Conservation (phyloP, 192 early-diverging fungal genomes). For the Coemansia sp. region DNA sequence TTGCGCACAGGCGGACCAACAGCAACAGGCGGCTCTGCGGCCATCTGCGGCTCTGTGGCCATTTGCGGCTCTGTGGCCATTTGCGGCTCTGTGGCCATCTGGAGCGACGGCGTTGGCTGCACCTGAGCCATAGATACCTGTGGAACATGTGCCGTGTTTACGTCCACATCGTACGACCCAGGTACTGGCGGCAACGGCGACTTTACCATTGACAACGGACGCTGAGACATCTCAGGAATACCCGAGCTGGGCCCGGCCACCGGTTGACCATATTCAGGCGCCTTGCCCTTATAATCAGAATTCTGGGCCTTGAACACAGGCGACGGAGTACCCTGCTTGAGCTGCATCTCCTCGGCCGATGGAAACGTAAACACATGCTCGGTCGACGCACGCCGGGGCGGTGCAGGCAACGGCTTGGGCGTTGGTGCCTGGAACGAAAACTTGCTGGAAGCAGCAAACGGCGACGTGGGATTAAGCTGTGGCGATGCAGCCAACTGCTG, state of each 20-base stretch:
- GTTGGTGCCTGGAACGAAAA: slow-evolving; percentile 28
- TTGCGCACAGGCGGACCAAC: slow-evolving; percentile 13
- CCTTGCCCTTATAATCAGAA: slow-evolving; percentile 5
- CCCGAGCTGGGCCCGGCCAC: not conserved
- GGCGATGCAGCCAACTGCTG: slow-evolving; percentile 3
- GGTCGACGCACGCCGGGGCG: slow-evolving; percentile 20
- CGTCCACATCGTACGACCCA: slow-evolving; percentile 12
- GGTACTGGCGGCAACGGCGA: slow-evolving; percentile 5
- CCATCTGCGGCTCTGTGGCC: not conserved
- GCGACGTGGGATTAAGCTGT: not conserved
- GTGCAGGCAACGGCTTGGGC: slow-evolving; percentile 21
- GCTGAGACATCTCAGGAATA: slow-evolving; percentile 29
- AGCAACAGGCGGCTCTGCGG: not conserved
- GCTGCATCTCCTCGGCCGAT: slow-evolving; percentile 9
- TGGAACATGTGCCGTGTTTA: slow-evolving; percentile 12
- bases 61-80: not conserved
- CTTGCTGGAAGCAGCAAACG: slow-evolving; percentile 20
- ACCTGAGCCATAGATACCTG: not conserved
- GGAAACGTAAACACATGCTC: slow-evolving; percentile 43
- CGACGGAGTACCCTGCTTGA: slow-evolving; percentile 14
- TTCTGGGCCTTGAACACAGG: slow-evolving; percentile 20
- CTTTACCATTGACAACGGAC: slow-evolving; percentile 1
- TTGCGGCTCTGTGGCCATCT: not conserved
- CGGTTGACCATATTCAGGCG: not conserved
- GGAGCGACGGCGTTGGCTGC: not conserved